Evolutionary conservation across 768 basidiomycete genomes (phyloP).

Genomic region (Lactarius sanguifluus): DNA sequence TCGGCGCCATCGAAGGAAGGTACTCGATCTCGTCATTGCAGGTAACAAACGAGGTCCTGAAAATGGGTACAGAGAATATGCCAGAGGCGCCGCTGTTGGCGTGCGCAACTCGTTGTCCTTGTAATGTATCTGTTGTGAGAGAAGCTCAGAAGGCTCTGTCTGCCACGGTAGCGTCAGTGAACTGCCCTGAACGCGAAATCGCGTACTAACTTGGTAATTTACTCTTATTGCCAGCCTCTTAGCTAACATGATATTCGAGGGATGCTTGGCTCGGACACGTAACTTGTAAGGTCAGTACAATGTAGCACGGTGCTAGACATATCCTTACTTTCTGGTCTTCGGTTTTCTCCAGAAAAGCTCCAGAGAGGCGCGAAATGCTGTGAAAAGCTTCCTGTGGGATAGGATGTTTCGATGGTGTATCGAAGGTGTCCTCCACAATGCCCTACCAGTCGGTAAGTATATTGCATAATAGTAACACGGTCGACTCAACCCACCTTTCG

Average conservation of each 20-base stretch:
- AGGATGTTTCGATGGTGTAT: constrained; percentile 46
- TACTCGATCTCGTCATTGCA: constrained; percentile 46
- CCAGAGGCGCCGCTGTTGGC: constrained; percentile 17
- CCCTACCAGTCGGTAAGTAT: constrained; percentile 28
- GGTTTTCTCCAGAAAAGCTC: constrained; percentile 59
- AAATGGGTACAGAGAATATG: constrained; percentile 72
- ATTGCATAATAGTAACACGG: not conserved
- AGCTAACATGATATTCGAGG: constrained; percentile 43
- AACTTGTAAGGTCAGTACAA: constrained; percentile 41
- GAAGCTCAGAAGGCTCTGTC: constrained; percentile 17
- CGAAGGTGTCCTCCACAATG: constrained; percentile 38
- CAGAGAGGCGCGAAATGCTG: constrained; percentile 65
- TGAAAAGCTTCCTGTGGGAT: constrained; percentile 52
- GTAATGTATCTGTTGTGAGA: constrained; percentile 12
- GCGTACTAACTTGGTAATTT: constrained; percentile 41
- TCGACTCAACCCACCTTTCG: constrained; percentile 45
- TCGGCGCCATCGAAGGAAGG: constrained; percentile 58
- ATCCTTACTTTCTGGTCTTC: constrained; percentile 48
- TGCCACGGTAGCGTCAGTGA: constrained; percentile 19
- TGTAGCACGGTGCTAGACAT: constrained; percentile 13
- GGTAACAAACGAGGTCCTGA: constrained; percentile 48
- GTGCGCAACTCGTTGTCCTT: constrained; percentile 16
- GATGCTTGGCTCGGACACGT: constrained; percentile 52
- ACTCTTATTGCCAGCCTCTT: constrained; percentile 54
- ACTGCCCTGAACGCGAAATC: not conserved